These are phyloP conservation scores for Vigna angularis DNA, from an alignment of 306 rosid species.

Conservation along the genomic window DNA sequence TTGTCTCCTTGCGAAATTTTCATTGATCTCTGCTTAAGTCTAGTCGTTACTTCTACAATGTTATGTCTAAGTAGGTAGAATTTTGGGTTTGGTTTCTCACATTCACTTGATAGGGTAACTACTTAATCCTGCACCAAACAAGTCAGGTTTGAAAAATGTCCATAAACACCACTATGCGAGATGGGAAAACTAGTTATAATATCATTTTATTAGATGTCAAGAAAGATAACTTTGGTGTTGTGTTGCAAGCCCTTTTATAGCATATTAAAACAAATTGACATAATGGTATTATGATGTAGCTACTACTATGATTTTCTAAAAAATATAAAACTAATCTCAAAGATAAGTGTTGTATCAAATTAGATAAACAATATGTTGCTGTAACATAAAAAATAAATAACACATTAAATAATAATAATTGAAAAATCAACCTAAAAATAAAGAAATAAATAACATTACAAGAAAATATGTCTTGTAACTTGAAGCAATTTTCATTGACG, in stretches of 20 bases:
- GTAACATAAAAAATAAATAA: not conserved
- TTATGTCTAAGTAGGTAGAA: not conserved
- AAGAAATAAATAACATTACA: not conserved
- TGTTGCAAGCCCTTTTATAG: not conserved
- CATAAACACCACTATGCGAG: not conserved
- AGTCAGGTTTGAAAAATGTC: not conserved
- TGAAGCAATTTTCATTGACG: not conserved
- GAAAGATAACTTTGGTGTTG: not conserved
- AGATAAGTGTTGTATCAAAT: not conserved
- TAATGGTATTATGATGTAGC: too few relatives aligned
- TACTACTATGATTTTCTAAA: too few relatives aligned
- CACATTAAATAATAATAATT: not conserved
- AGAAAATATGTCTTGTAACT: not conserved
- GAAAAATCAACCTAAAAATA: not conserved
- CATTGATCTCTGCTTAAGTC: slow-evolving; percentile 17
- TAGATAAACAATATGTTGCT: not conserved
- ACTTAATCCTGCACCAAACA: not conserved
- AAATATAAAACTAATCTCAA: too few relatives aligned
- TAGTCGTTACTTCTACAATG: not conserved
- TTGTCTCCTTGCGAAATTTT: slow-evolving; percentile 23
- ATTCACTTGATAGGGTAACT: not conserved
- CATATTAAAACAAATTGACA: not conserved
- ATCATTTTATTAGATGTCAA: not conserved
- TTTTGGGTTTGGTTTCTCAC: not conserved
- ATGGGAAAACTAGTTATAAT: not conserved